These are phyloP conservation scores for Tolypocladium ovalisporum DNA, from an alignment of 2,329 filamentous ascomycete genomes.

Conservation along the genomic window DNA sequence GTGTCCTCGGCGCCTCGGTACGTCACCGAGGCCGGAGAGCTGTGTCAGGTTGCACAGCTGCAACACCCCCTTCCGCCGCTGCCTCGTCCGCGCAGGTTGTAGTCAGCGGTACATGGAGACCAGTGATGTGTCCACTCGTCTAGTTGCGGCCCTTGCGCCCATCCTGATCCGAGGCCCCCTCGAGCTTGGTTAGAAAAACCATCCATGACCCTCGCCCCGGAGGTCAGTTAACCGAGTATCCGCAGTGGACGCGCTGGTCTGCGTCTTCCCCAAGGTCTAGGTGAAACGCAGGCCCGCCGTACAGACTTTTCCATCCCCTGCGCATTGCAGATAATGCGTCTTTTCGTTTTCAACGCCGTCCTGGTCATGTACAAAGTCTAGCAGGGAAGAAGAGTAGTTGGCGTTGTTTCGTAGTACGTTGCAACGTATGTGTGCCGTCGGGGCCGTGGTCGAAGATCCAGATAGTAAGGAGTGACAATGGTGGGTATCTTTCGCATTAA, in stretches of 20 bases:
- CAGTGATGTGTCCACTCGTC: background rate
- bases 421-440: background rate
- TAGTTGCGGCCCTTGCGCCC: background rate
- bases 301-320: background rate
- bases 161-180: background rate
- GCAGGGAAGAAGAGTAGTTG: constrained; percentile 1
- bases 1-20: background rate
- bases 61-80: background rate
- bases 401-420: background rate
- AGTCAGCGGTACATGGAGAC: background rate
- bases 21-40: background rate
- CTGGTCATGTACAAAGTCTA: constrained; percentile 2
- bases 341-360: constrained; percentile 1
- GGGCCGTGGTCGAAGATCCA: background rate
- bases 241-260: background rate
- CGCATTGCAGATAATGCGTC: background rate
- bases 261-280: background rate
- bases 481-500: constrained; percentile 15
- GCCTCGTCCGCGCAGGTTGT: background rate
- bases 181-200: background rate
- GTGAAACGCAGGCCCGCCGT: background rate
- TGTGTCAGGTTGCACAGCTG: background rate
- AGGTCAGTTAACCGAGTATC: background rate
- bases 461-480: constrained; percentile 11
- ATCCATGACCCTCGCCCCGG: background rate